Evolutionary conservation across 2,329 filamentous ascomycete genomes (phyloP).

Genomic region (Ophiostoma quercus): DNA sequence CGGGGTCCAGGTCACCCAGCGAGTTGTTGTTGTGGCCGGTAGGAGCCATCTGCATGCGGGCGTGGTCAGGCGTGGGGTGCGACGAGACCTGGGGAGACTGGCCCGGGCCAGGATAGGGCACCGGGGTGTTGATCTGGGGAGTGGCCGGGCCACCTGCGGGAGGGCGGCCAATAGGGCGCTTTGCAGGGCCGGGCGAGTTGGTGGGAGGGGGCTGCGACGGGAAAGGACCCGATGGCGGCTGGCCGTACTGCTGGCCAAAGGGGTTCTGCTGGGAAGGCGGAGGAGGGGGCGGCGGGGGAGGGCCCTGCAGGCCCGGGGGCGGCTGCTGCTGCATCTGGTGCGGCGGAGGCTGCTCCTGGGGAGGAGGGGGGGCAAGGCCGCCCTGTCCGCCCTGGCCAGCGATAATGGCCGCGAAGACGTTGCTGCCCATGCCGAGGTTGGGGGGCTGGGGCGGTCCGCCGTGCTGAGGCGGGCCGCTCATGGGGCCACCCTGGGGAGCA

Average conservation of each 20-base stretch:
- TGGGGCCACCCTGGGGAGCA: constrained; percentile 48
- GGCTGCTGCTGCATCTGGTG: constrained; percentile 74
- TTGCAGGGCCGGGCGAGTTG: constrained; percentile 79
- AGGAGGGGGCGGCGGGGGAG: constrained; percentile 52
- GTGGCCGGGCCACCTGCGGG: constrained; percentile 69
- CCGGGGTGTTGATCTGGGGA: constrained; percentile 82
- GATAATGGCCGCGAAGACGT: constrained; percentile 95
- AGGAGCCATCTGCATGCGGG: constrained; percentile 48
- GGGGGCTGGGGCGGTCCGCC: constrained; percentile 79
- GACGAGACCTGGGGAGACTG: constrained; percentile 77
- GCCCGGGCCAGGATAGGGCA: constrained; percentile 76
- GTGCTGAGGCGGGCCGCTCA: constrained; percentile 67
- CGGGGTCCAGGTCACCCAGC: constrained; percentile 79
- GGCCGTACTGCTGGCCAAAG: constrained; percentile 56
- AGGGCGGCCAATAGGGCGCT: constrained; percentile 66
- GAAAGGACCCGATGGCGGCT: constrained; percentile 61
- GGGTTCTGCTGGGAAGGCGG: constrained; percentile 62
- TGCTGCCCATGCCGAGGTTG: constrained; percentile 83
- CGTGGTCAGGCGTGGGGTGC: constrained; percentile 71
- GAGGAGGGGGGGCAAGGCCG: constrained; percentile 71
- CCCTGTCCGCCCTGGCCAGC: constrained; percentile 76
- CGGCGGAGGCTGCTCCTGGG: constrained; percentile 52
- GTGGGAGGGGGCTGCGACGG: constrained; percentile 75
- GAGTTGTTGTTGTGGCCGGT: constrained; percentile 53
- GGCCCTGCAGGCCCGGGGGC: constrained; percentile 58